Evolutionary conservation across 176 grass and related monocot genomes (phyloP), one percentile per base, ranked within the genome.

Genomic region (Areca catechu): DNA sequence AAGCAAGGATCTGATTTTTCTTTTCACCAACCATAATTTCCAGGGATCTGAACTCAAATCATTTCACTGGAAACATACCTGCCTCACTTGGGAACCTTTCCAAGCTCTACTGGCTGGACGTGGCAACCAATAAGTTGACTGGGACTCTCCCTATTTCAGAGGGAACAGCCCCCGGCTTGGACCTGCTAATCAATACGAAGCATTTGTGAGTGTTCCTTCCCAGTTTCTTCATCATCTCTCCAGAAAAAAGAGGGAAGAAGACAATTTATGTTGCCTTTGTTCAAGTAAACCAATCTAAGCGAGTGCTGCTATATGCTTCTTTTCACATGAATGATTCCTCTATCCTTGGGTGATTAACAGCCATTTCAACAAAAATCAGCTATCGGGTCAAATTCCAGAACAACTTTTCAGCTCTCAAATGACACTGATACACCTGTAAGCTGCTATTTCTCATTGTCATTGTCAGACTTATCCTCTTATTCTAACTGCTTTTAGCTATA

Each of bases 331-430:
- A 34, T 78, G 16, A 67, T 50, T 56, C 23, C 24, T 85, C 21
- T 43, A 55, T 74, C 16, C 34, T 43, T 43, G 34, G 34, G 34
- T 72, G 57, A 58, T 78, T 16, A 60, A 69, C 64, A 96, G 91
- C 53, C 91, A 96, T 78, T 96, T 96, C 74, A 96, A 82, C 18
- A 65, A 74, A 68, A 96, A 96, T 74, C 63, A 86, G 71, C 68
- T 96, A 74, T 79, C 77, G 79, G 91, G 86, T 7, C 60, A 54
- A 20, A 51, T 96, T 19, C 72, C 66, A 10, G 65, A 61, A 72
- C 18, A 37, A 4, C 86, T 96, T 65, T 96, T 96, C 80, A 66
- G 17, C 74, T 68, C 10, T 54, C 30, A 51, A 5, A 96, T 90
- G 91, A 76, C 0, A 4, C 68, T 90, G 51, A 55, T 74, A 81